phyloP scores from a whole-genome alignment of 2,329 filamentous ascomycete species.

The Huntiella omanensis region DNA sequence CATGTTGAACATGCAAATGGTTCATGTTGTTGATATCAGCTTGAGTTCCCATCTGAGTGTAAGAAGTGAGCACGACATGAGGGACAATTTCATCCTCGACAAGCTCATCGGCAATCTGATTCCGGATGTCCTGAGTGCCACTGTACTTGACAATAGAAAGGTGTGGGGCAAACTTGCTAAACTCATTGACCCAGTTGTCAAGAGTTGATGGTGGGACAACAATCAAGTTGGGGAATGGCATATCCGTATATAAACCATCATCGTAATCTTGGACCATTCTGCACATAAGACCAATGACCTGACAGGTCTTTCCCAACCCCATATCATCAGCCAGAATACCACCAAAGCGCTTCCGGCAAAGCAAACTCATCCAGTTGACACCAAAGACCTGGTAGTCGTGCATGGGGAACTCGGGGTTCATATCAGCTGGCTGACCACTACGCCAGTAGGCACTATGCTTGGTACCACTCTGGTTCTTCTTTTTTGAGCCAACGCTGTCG shows the following conservation, averaged over 20 bases:
- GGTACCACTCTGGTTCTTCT: constrained; percentile 9
- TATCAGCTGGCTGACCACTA: constrained; percentile 48
- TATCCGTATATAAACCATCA: constrained; percentile 15
- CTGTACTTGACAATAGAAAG: constrained; percentile 54
- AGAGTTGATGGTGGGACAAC: constrained; percentile 86
- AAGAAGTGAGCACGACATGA: constrained; percentile 39
- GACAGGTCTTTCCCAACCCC: constrained; percentile 91
- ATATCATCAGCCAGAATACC: constrained; percentile 96
- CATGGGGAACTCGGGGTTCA: constrained; percentile 58
- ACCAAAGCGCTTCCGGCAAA: constrained; percentile 62
- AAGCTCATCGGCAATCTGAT: constrained; percentile 44
- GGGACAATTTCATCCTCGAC: constrained; percentile 34
- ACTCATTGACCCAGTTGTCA: constrained; percentile 90
- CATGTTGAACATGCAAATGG: constrained; percentile 29
- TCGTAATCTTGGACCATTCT: constrained; percentile 53
- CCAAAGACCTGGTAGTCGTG: constrained; percentile 92
- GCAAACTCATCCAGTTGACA: constrained; percentile 78
- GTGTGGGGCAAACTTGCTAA: constrained; percentile 64
- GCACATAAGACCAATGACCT: constrained; percentile 81
- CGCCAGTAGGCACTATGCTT: constrained; percentile 6
- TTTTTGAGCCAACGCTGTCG: constrained; percentile 24
- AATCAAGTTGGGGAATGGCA: constrained; percentile 57
- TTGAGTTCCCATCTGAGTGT: constrained; percentile 36
- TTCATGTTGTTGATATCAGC: constrained; percentile 33
- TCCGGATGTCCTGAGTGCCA: constrained; percentile 48